phyloP scores from a whole-genome alignment of 805 yeast species.

The Candida boleticola region DNA sequence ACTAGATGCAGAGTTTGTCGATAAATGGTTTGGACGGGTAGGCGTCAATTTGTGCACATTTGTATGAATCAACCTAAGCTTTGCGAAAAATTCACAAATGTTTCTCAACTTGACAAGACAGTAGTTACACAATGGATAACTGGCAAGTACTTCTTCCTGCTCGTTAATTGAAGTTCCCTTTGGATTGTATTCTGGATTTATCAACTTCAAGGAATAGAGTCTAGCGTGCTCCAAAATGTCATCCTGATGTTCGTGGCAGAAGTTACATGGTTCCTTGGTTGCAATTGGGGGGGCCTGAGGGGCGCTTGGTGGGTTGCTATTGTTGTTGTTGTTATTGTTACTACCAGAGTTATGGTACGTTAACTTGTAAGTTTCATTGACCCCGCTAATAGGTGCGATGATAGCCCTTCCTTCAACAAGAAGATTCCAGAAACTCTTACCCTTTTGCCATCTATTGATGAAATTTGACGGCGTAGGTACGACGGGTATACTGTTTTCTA shows the following conservation, averaged over 20 bases:
- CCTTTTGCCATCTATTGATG: conserved; percentile 42
- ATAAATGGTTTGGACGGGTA: neutral
- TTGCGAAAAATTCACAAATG: conserved; percentile 79
- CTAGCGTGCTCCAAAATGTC: conserved; percentile 76
- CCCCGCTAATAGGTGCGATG: conserved; percentile 83
- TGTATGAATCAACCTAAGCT: conserved; percentile 58
- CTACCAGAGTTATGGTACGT: conserved; percentile 23
- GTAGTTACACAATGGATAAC: conserved; percentile 74
- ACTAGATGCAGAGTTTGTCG: neutral
- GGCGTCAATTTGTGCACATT: conserved; percentile 57
- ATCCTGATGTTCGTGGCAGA: conserved; percentile 78
- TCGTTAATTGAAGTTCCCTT: conserved; percentile 18
- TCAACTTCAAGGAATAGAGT: conserved; percentile 62
- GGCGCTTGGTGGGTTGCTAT: conserved; percentile 4
- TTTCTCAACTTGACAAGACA: conserved; percentile 79
- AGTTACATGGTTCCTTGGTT: conserved; percentile 67
- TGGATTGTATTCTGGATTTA: conserved; percentile 31
- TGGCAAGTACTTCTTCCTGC: conserved; percentile 28
- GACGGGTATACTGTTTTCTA: conserved; percentile 47
- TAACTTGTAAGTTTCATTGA: conserved; percentile 68
- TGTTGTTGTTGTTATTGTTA: conserved; percentile 12
- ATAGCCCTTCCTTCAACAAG: conserved; percentile 78
- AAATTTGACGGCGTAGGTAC: conserved; percentile 54
- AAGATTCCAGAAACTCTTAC: conserved; percentile 54
- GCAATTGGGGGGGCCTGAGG: conserved; percentile 57